Conservation (phyloP, 495 filamentous ascomycete species). For the Hyaloscypha bicolor region DNA sequence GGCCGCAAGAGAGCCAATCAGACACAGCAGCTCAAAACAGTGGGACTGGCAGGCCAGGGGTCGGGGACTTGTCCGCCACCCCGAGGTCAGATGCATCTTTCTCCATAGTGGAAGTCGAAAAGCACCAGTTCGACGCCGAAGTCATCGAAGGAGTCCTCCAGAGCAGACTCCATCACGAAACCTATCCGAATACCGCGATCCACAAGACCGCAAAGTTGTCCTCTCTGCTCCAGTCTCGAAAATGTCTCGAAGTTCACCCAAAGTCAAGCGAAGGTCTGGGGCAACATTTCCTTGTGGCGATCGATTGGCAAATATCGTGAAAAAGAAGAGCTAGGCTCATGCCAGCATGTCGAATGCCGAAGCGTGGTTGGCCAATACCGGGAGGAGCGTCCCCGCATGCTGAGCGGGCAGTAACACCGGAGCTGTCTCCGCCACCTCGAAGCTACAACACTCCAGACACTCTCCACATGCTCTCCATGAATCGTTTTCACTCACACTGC, state of each 20-base stretch:
- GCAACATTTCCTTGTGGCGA: background rate
- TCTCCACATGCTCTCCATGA: background rate
- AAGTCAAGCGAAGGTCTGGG: background rate
- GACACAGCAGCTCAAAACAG: background rate
- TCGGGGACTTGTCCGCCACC: conserved; percentile 23
- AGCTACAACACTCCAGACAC: background rate
- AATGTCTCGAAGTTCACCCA: background rate
- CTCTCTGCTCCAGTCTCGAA: background rate
- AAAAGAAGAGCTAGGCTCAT: background rate
- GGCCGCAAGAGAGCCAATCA: background rate
- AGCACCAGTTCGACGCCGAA: background rate
- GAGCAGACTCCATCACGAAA: background rate
- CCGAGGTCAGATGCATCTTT: background rate
- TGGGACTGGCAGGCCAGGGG: background rate
- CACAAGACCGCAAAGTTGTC: background rate
- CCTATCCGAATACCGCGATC: background rate
- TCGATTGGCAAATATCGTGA: conserved; percentile 5
- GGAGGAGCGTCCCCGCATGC: background rate
- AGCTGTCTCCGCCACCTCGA: conserved; percentile 20
- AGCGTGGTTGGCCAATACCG: background rate
- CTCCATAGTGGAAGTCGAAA: conserved; percentile 6
- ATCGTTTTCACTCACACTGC: background rate
- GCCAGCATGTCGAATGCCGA: background rate
- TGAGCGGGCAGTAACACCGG: background rate
- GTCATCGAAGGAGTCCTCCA: conserved; percentile 5